Evolutionary conservation across 1,139 yeast genomes (phyloP).

Genomic region (Eremothecium sinecaudum): DNA sequence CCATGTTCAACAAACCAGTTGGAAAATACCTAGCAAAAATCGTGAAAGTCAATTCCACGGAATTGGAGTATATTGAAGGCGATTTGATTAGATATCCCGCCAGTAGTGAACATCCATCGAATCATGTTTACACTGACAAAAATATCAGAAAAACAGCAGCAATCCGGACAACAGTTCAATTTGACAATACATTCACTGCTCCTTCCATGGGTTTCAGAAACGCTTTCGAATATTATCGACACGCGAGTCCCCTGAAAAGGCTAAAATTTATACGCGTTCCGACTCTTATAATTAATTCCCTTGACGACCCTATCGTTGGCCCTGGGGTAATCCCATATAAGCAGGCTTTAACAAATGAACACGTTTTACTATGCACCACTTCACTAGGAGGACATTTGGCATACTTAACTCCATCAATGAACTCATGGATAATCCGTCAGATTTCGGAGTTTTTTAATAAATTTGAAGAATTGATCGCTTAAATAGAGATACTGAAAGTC

Average conservation of each 20-base stretch:
- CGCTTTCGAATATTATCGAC: conserved; percentile 64
- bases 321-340: conserved; percentile 46
- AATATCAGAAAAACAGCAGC: conserved; percentile 33
- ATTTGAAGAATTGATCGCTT: conserved; percentile 37
- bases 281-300: conserved; percentile 54
- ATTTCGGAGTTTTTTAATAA: conserved; percentile 52
- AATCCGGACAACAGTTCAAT: conserved; percentile 39
- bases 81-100: conserved; percentile 31
- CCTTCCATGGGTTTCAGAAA: conserved; percentile 62
- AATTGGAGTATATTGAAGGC: conserved; percentile 35
- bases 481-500: too few relatives aligned
- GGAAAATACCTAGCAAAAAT: conserved; percentile 55
- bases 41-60: conserved; percentile 51
- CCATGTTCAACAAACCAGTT: conserved; percentile 57
- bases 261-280: conserved; percentile 55
- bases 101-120: conserved; percentile 23
- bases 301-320: conserved; percentile 80
- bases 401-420: conserved; percentile 46
- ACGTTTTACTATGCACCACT: conserved; percentile 55
- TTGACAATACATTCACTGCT: conserved; percentile 67
- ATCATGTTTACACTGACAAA: conserved; percentile 28
- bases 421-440: conserved; percentile 66
- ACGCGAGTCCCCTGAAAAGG: conserved; percentile 55
- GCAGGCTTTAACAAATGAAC: conserved; percentile 61
- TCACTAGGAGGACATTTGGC: conserved; percentile 83